These are phyloP conservation scores for maize (Zea mays) DNA, from an alignment of 176 grass and related monocot genomes.

Conservation along the genomic window DNA sequence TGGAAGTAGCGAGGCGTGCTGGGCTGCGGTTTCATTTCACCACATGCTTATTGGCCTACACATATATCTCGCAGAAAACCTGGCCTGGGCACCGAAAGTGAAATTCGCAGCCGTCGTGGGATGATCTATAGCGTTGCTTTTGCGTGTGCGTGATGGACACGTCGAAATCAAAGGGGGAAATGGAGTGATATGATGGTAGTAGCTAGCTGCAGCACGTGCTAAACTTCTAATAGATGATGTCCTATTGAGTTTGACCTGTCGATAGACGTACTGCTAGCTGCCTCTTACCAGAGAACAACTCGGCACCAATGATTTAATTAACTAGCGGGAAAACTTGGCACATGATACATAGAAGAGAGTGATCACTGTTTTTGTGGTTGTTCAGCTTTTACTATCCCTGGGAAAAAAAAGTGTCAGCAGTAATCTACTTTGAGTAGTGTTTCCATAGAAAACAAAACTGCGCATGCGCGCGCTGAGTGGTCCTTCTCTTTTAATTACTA, in stretches of 20 bases:
- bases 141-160: background rate
- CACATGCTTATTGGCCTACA: background rate
- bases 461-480: background rate
- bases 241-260: background rate
- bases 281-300: background rate
- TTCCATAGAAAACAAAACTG: background rate
- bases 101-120: background rate
- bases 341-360: background rate
- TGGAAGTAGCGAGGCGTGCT: slow-evolving; percentile 12
- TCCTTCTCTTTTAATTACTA: background rate
- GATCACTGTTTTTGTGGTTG: background rate
- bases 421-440: background rate
- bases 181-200: background rate
- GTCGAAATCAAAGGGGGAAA: background rate
- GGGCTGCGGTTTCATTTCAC: slow-evolving; percentile 1
- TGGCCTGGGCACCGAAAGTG: background rate
- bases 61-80: background rate
- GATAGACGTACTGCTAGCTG: background rate
- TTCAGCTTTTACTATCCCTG: background rate
- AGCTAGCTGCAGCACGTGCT: background rate
- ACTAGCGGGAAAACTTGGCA: background rate
- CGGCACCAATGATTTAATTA: background rate
- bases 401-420: background rate
- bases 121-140: slow-evolving; percentile 22
- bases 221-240: background rate